Base-by-base conservation (phyloP, 2,329 filamentous ascomycete genomes). In the Xylariaceae sp. region DNA sequence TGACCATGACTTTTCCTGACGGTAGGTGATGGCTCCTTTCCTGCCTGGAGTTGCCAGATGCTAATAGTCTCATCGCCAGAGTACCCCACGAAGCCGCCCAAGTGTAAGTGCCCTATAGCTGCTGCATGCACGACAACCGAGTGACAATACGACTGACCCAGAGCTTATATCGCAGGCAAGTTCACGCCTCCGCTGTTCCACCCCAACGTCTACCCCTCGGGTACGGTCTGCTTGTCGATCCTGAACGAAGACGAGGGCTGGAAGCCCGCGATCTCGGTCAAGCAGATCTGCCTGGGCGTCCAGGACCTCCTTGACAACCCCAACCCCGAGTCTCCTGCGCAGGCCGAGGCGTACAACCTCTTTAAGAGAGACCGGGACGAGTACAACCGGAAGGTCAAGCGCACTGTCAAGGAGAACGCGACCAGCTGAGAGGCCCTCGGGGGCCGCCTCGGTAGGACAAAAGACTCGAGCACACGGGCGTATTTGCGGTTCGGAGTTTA, bases 201-300 rank as follows among this genome's bases (percentile, higher is more conserved):
- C 56, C 92, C 92, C 1, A 98, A 98, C 59, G 92, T 98, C 47
- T 98, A 98, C 58, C 92, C 92, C 0, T 96, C 90, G 1, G 93
- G 92, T 47, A 98, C 92, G 30, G 92, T 98, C 42, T 98, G 92
- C 57, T 74, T 98, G 15, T 94, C 87, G 18, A 98, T 98, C 47
- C 66, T 98, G 46, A 98, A 96, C 64, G 93, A 98, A 60, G 92
- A 98, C 52, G 92, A 98, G 59, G 89, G 85, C 5, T 98, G 93
- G 92, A 93, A 94, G 61, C 93, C 92, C 1, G 90, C 92, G 5
- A 98, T 98, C 53, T 98, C 92, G 0, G 87, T 98, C 59, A 96
- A 95, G 65, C 88, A 96, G 63, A 96, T 98, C 44, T 75, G 96
- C 5, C 73, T 96, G 1, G 92, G 92, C 31, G 94, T 98, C 37